These are phyloP conservation scores for Botrytis cinerea DNA, from an alignment of 2,329 filamentous ascomycete genomes.

Conservation along the genomic window DNA sequence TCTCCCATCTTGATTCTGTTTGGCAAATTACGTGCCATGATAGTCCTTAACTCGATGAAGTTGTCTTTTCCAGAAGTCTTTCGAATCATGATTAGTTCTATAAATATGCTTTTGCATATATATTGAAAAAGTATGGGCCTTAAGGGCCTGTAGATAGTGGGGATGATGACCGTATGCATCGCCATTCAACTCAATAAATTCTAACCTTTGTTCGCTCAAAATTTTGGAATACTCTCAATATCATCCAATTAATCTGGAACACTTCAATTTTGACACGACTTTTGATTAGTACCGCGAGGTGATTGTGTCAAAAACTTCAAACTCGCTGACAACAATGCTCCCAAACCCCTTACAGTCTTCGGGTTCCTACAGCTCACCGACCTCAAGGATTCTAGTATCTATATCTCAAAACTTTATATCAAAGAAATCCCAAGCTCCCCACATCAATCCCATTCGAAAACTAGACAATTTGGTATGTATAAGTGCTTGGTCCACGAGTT, in stretches of 20 bases:
- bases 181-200: neutral
- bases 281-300: neutral
- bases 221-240: neutral
- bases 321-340: neutral
- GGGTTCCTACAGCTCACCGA: neutral
- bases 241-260: neutral
- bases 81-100: neutral
- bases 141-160: neutral
- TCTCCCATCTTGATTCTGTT: neutral
- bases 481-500: neutral
- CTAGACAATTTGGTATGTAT: neutral
- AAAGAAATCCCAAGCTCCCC: neutral
- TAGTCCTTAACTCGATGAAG: neutral
- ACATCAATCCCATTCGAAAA: neutral
- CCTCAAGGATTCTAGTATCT: neutral
- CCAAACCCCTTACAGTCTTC: accelerated
- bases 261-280: neutral
- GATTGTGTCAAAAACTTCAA: neutral
- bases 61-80: neutral
- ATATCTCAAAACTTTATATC: neutral
- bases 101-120: neutral
- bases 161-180: neutral
- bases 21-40: neutral
- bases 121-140: no score
- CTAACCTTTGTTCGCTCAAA: neutral